phyloP scores from a whole-genome alignment of 805 yeast species.

The Metschnikowia shivogae region DNA sequence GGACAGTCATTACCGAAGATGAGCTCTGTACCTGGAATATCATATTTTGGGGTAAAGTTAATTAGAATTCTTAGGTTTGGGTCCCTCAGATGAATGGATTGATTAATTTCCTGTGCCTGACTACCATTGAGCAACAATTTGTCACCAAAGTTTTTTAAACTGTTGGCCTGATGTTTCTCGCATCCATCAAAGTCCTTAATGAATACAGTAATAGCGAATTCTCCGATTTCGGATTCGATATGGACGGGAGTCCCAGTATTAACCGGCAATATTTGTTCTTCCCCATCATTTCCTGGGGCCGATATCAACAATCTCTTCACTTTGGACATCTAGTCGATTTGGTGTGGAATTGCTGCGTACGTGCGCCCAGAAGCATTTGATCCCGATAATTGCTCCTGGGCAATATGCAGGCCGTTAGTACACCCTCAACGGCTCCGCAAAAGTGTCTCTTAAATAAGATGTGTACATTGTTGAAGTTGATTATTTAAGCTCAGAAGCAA shows the following conservation, averaged over 20 bases:
- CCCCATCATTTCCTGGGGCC: conserved; percentile 25
- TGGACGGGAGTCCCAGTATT: conserved; percentile 37
- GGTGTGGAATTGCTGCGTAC: neutral
- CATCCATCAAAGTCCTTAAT: conserved; percentile 48
- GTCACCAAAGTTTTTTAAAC: conserved; percentile 30
- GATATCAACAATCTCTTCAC: conserved; percentile 31
- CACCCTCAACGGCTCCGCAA: conserved; percentile 9
- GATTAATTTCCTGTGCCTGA: neutral
- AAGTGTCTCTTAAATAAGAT: neutral
- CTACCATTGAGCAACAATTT: conserved; percentile 23
- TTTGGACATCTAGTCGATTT: neutral
- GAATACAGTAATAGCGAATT: conserved; percentile 36
- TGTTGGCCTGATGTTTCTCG: conserved; percentile 28
- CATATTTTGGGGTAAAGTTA: conserved; percentile 39
- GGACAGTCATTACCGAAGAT: conserved; percentile 69
- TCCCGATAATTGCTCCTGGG: conserved; percentile 2
- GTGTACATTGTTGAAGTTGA: too few species aligned
- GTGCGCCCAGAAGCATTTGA: neutral
- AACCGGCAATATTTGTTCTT: conserved; percentile 36
- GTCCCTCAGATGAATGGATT: neutral
- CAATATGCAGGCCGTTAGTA: neutral
- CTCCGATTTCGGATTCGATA: conserved; percentile 37
- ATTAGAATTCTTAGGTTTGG: conserved; percentile 34
- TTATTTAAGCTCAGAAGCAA: too few species aligned
- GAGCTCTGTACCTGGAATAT: conserved; percentile 49